A percentile compares a stretch with the other conserved stretches of the same genome.
These are phyloP conservation scores for Glaciozyma antarctica DNA, from an alignment of 768 basidiomycete genomes.

Conservation along the genomic window DNA sequence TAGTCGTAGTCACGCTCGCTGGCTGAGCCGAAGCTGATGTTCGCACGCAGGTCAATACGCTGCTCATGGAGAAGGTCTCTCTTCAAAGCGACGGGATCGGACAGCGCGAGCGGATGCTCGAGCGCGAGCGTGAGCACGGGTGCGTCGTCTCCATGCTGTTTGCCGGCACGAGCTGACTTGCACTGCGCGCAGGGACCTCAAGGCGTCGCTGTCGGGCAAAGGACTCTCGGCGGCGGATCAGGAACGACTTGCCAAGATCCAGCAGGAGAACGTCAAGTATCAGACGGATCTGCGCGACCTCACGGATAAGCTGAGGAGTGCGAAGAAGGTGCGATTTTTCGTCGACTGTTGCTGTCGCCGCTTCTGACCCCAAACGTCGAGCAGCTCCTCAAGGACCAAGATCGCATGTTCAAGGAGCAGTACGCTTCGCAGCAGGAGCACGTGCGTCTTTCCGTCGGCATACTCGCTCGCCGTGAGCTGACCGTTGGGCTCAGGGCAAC, in stretches of 20 bases:
- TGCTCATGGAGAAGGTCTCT: slow-evolving; percentile 84
- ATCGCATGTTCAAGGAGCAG: slow-evolving; percentile 39
- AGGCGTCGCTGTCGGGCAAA: slow-evolving; percentile 64
- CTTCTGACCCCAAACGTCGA: not conserved
- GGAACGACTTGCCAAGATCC: slow-evolving; percentile 58
- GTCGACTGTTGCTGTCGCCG: not conserved
- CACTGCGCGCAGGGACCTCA: slow-evolving; percentile 53
- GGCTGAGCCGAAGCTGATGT: slow-evolving; percentile 11
- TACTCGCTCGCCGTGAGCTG: not conserved
- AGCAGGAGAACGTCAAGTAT: slow-evolving; percentile 63
- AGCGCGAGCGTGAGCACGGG: slow-evolving; percentile 78
- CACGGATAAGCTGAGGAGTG: slow-evolving; percentile 62
- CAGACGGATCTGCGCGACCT: slow-evolving; percentile 49
- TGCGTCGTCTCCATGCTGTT: slow-evolving; percentile 39
- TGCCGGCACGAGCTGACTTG: not conserved
- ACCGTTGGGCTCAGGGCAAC: slow-evolving; percentile 38
- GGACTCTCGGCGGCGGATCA: slow-evolving; percentile 77
- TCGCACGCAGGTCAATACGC: slow-evolving; percentile 54
- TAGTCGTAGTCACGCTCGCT: not conserved
- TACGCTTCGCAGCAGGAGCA: slow-evolving; percentile 40
- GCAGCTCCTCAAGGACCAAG: not conserved
- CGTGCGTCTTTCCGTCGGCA: slow-evolving; percentile 37
- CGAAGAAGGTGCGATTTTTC: slow-evolving; percentile 43
- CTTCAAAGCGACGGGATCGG: slow-evolving; percentile 84
- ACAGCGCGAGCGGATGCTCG: slow-evolving; percentile 74